Conservation (phyloP, 2,329 filamentous ascomycete genomes). For the Byssoonygena ceratinophila region DNA sequence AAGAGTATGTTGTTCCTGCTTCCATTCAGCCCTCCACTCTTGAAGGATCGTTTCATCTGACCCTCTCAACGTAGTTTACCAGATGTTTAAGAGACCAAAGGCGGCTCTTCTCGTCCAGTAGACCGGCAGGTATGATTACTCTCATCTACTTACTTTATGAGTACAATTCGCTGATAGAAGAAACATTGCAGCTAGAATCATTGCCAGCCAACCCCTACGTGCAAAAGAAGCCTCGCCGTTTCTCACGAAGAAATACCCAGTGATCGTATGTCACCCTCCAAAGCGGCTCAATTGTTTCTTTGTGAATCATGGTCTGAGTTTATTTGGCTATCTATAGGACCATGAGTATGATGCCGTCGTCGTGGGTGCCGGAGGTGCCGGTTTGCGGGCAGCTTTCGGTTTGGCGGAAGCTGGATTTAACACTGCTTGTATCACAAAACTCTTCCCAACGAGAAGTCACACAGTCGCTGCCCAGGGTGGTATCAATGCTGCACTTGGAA, state of each 20-base stretch:
- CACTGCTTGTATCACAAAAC: constrained; percentile 54
- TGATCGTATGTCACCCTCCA: constrained; percentile 57
- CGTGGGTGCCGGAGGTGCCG: constrained; percentile 54
- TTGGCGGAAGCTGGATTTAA: constrained; percentile 55
- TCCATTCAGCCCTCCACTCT: background rate
- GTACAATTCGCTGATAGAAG: background rate
- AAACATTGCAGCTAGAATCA: constrained; percentile 59
- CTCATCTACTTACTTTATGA: constrained; percentile 19
- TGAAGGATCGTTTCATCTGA: constrained; percentile 20
- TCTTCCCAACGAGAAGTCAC: constrained; percentile 54
- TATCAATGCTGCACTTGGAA: constrained; percentile 51
- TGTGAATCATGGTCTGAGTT: background rate
- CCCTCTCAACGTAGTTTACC: constrained; percentile 46
- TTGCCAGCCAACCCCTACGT: constrained; percentile 72
- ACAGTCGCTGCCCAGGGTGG: constrained; percentile 58
- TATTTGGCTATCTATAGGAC: constrained; percentile 47
- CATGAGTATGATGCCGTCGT: constrained; percentile 98
- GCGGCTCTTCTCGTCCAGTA: constrained; percentile 78
- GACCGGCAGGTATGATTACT: constrained; percentile 53
- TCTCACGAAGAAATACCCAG: constrained; percentile 80
- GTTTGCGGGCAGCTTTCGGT: constrained; percentile 53
- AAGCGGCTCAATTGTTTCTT: background rate
- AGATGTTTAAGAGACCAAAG: constrained; percentile 53
- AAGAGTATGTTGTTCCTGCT: constrained; percentile 35
- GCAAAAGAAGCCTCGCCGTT: constrained; percentile 87